These are phyloP conservation scores for Russula compacta DNA, from an alignment of 768 basidiomycete genomes.

Conservation along the genomic window DNA sequence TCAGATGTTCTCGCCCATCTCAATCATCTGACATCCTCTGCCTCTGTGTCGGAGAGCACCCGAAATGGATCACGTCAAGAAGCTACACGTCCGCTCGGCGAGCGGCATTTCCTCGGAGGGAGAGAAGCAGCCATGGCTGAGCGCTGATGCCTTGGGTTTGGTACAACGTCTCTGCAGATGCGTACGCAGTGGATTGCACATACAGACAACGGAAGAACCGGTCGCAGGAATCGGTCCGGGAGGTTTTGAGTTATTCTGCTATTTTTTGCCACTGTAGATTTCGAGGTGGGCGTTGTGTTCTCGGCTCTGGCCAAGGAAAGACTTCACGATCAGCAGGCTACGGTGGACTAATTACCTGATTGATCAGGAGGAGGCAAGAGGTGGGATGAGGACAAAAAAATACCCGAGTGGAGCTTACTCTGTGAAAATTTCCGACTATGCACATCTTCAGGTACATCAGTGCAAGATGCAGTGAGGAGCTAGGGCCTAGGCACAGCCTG, in stretches of 20 bases:
- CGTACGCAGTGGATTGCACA: slow-evolving; percentile 21
- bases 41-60: slow-evolving; percentile 61
- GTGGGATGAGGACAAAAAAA: slow-evolving; percentile 6
- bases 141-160: slow-evolving; percentile 1
- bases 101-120: slow-evolving; percentile 22
- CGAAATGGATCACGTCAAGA: slow-evolving; percentile 48
- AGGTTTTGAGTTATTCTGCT: slow-evolving; percentile 19
- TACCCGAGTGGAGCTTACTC: slow-evolving; percentile 1
- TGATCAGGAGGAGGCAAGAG: background rate
- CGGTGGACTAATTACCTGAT: background rate
- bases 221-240: slow-evolving; percentile 27
- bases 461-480: slow-evolving; percentile 1
- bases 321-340: slow-evolving; percentile 3
- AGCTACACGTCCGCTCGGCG: slow-evolving; percentile 43
- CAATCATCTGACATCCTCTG: slow-evolving; percentile 38
- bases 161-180: slow-evolving; percentile 7
- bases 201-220: slow-evolving; percentile 27
- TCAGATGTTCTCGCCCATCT: slow-evolving; percentile 50
- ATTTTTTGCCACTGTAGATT: slow-evolving; percentile 2
- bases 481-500: background rate
- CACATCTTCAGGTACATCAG: background rate
- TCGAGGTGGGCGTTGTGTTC: slow-evolving; percentile 14
- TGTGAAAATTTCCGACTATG: background rate
- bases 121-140: slow-evolving; percentile 4
- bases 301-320: slow-evolving; percentile 15